Evolutionary conservation across 768 basidiomycete species (phyloP).

Genomic region (Amanita pseudoporphyria): DNA sequence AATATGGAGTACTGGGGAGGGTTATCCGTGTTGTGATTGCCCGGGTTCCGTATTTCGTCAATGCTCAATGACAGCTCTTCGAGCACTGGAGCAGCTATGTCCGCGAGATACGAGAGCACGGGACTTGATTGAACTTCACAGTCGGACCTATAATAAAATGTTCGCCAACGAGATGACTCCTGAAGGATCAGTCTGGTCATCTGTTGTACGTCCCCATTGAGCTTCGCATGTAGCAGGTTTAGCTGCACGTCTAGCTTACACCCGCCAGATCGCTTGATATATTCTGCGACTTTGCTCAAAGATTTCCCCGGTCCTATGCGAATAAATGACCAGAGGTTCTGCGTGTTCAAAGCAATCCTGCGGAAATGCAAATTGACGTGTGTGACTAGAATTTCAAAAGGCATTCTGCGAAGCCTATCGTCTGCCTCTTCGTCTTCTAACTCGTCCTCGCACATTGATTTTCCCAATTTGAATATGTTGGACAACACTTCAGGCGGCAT

Average conservation of each 20-base stretch:
- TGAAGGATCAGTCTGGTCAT: constrained; percentile 22
- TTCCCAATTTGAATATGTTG: constrained; percentile 21
- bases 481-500: constrained; percentile 25
- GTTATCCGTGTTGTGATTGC: constrained; percentile 10
- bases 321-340: constrained; percentile 32
- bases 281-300: constrained; percentile 17
- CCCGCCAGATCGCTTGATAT: constrained; percentile 24
- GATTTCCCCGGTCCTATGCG: constrained; percentile 15
- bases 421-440: constrained; percentile 1
- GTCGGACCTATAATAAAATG: constrained; percentile 21
- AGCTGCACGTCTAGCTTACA: constrained; percentile 25
- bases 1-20: neutral
- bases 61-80: constrained; percentile 30
- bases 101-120: constrained; percentile 21
- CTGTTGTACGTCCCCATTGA: constrained; percentile 8
- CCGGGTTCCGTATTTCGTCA: constrained; percentile 18
- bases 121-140: constrained; percentile 18
- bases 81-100: constrained; percentile 22
- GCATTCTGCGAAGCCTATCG: neutral
- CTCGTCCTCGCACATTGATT: constrained; percentile 15
- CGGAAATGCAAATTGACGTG: constrained; percentile 32
- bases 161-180: constrained; percentile 27
- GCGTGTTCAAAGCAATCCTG: constrained; percentile 25
- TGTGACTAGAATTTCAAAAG: constrained; percentile 29
- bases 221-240: constrained; percentile 11